Conservation (phyloP, 306 rosid genomes). For the Malus sieversii region DNA sequence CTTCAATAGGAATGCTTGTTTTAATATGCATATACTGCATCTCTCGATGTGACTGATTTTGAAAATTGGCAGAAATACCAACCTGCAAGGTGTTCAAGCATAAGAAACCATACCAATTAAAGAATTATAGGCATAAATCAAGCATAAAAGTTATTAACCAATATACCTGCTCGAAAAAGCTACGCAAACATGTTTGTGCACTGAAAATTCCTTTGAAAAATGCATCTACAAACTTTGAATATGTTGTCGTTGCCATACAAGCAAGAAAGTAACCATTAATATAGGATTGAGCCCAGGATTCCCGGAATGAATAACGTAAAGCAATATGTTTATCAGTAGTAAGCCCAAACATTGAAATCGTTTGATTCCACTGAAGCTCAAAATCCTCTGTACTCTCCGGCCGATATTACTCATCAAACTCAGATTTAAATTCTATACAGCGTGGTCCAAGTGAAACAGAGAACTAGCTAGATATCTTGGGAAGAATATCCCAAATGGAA, state of each 20-base stretch:
- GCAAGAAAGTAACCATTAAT: conserved; percentile 76
- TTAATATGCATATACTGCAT: conserved; percentile 55
- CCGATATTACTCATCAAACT: conserved; percentile 56
- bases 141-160: not conserved
- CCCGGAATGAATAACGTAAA: conserved; percentile 52
- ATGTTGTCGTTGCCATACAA: conserved; percentile 50
- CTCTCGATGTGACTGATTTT: conserved; percentile 43
- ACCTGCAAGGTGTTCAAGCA: conserved; percentile 42
- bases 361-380: conserved; percentile 81
- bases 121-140: conserved; percentile 6
- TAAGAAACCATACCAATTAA: conserved; percentile 17
- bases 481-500: conserved; percentile 50
- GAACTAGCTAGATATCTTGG: conserved; percentile 77
- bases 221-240: conserved; percentile 52
- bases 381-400: conserved; percentile 72
- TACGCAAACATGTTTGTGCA: conserved; percentile 65
- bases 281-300: conserved; percentile 68
- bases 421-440: conserved; percentile 70
- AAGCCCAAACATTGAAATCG: conserved; percentile 61
- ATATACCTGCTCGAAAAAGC: conserved; percentile 83
- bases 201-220: conserved; percentile 63
- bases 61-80: conserved; percentile 60
- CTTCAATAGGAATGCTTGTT: conserved; percentile 84
- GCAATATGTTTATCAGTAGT: conserved; percentile 60
- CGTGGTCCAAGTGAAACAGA: conserved; percentile 69